A percentile compares a stretch with the other conserved stretches of the same genome.
Conservation (phyloP, 2,329 filamentous ascomycete species). For the Fusarium heterosporum region DNA sequence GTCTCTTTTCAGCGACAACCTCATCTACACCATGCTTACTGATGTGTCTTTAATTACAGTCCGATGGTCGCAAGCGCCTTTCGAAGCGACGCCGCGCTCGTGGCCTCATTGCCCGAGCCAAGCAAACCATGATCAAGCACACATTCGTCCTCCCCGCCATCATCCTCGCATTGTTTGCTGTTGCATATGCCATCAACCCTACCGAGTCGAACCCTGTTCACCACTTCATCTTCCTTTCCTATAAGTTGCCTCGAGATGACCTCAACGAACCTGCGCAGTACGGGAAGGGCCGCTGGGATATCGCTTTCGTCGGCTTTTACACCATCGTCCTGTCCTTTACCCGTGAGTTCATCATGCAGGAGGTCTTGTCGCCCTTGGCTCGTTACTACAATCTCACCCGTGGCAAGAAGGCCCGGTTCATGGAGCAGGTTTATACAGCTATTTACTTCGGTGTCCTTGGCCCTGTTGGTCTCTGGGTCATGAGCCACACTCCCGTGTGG, state of each 20-base stretch:
- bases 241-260: constrained; percentile 70
- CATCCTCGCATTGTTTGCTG: constrained; percentile 71
- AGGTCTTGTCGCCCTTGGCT: constrained; percentile 82
- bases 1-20: neutral
- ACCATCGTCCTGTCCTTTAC: constrained; percentile 91
- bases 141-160: constrained; percentile 75
- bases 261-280: constrained; percentile 72
- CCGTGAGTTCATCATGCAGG: constrained; percentile 96
- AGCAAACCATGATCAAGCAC: constrained; percentile 69
- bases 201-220: constrained; percentile 81
- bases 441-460: constrained; percentile 88
- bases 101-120: constrained; percentile 59
- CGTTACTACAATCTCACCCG: constrained; percentile 76
- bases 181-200: constrained; percentile 80
- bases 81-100: constrained; percentile 68
- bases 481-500: constrained; percentile 92
- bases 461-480: constrained; percentile 87
- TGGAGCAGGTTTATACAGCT: constrained; percentile 96
- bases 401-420: constrained; percentile 88
- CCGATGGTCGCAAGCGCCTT: constrained; percentile 55
- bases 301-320: constrained; percentile 91
- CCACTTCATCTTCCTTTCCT: constrained; percentile 90
- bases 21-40: constrained; percentile 11
- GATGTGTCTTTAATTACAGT: constrained; percentile 27
- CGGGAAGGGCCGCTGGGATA: constrained; percentile 87